Evolutionary conservation across 768 basidiomycete species (phyloP), one percentile per base, ranked within the genome.

Genomic region (Mycena rebaudengoi): DNA sequence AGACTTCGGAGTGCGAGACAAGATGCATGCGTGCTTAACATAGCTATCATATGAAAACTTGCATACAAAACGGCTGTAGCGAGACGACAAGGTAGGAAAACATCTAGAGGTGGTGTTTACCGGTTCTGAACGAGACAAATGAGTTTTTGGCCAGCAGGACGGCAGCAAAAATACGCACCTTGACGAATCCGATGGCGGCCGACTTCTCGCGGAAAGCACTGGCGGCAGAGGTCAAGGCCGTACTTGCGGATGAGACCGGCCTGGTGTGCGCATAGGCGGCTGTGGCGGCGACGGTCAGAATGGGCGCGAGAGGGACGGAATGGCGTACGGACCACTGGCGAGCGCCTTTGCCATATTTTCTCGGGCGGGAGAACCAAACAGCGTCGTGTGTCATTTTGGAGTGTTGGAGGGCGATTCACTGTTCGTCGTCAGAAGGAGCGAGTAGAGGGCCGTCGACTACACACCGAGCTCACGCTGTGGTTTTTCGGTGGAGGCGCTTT

Each of bases 171-270:
- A 57, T n/a, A 68, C 84, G 69, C 69, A 96, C 96, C 93, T 98
- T 98, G 76, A 86, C 83, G 85, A 98, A 98, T 64, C 96, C 96
- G 72, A 98, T 98, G 64, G 92, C 91, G 70, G 90, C 86, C 53
- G 94, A 86, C 83, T 95, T 96, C 85, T 98, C 96, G 71, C 96
- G 92, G 92, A 97, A n/a, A 98, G 83, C 96, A 98, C 81, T 98
- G 96, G 80, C 96, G 93, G 83, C 96, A 98, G 71, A 98, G 91
- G 83, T 97, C 95, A 70, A 97, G 89, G 60, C 96, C 95, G 81
- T 97, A 96, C 82, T 96, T 94, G 82, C 96, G 92, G 79, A 98
- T 95, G 79, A 98, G 88, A 91, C 96, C 96, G 73, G 95, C 96
- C 80, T 96, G 95, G 80, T 98, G 96, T 35, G 95, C 93, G 73